Evolutionary conservation across 768 basidiomycete species (phyloP).

Genomic region (Myochromella boudieri): DNA sequence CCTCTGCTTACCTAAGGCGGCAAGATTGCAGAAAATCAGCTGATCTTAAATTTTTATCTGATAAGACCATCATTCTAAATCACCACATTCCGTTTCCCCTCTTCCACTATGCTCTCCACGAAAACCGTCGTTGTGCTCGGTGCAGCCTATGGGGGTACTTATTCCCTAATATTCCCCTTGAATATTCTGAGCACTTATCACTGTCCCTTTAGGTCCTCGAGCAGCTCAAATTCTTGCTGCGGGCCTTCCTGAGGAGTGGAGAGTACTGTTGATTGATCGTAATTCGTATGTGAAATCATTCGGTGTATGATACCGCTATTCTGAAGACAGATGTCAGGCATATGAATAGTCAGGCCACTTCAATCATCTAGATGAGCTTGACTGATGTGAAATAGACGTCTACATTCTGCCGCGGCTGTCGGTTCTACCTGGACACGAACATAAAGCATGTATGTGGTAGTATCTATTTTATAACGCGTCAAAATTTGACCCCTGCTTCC

Average conservation of each 20-base stretch:
- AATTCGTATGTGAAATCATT: slow-evolving; percentile 45
- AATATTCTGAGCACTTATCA: neutral
- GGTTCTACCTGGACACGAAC: slow-evolving; percentile 58
- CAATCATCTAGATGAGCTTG: neutral
- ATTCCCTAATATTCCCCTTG: slow-evolving; percentile 16
- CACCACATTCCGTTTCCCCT: slow-evolving; percentile 54
- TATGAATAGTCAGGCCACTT: slow-evolving; percentile 39
- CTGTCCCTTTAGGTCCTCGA: slow-evolving; percentile 38
- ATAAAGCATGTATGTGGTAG: slow-evolving; percentile 57
- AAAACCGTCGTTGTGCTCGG: slow-evolving; percentile 35
- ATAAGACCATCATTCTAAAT: slow-evolving; percentile 39
- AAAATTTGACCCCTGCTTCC: neutral
- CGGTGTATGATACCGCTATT: neutral
- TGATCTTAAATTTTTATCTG: slow-evolving; percentile 3
- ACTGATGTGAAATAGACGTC: slow-evolving; percentile 33
- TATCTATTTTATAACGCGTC: neutral
- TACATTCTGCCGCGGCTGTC: slow-evolving; percentile 61
- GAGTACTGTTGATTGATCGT: slow-evolving; percentile 56
- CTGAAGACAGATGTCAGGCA: slow-evolving; percentile 31
- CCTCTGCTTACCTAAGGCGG: neutral
- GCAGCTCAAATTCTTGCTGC: slow-evolving; percentile 50
- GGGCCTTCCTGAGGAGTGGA: slow-evolving; percentile 50
- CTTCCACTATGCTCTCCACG: slow-evolving; percentile 27
- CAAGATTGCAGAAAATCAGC: neutral
- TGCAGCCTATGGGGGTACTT: slow-evolving; percentile 22